phyloP scores from a whole-genome alignment of 768 basidiomycete species.

The Boletus tylopilopsis region DNA sequence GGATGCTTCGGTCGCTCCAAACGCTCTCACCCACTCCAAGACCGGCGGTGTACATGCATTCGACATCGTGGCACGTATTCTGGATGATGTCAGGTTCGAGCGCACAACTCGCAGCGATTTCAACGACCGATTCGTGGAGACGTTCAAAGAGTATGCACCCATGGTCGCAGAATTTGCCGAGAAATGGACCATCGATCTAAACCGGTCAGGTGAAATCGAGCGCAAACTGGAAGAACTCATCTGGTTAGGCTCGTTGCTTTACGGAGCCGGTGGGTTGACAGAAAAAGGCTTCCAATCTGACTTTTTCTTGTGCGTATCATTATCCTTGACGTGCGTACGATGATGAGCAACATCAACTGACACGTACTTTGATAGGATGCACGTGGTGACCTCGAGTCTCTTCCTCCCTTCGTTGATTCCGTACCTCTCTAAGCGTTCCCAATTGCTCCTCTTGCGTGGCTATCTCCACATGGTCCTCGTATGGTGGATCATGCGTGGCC shows the following conservation, averaged over 20 bases:
- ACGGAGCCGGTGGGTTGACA: constrained; percentile 54
- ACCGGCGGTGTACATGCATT: constrained; percentile 34
- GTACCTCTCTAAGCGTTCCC: constrained; percentile 11
- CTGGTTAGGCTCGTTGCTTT: constrained; percentile 55
- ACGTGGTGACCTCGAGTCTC: constrained; percentile 28
- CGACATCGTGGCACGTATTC: constrained; percentile 49
- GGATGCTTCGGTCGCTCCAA: not conserved
- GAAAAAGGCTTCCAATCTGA: constrained; percentile 39
- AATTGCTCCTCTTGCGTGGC: constrained; percentile 28
- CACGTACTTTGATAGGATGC: constrained; percentile 17
- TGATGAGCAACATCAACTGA: not conserved
- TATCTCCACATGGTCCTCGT: constrained; percentile 23
- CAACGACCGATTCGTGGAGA: constrained; percentile 16
- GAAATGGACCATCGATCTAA: constrained; percentile 41
- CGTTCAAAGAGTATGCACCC: not conserved
- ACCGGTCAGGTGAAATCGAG: constrained; percentile 37
- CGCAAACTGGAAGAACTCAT: constrained; percentile 60
- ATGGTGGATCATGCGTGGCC: constrained; percentile 31
- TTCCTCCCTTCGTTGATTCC: constrained; percentile 28
- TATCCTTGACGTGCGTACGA: not conserved
- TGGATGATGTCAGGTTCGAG: constrained; percentile 41
- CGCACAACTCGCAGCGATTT: constrained; percentile 9
- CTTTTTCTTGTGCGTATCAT: constrained; percentile 48
- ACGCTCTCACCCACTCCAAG: not conserved
- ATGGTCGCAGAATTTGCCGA: constrained; percentile 23